These are phyloP conservation scores for Spiraea crenata DNA, from an alignment of 331 rosid species.

Conservation along the genomic window DNA sequence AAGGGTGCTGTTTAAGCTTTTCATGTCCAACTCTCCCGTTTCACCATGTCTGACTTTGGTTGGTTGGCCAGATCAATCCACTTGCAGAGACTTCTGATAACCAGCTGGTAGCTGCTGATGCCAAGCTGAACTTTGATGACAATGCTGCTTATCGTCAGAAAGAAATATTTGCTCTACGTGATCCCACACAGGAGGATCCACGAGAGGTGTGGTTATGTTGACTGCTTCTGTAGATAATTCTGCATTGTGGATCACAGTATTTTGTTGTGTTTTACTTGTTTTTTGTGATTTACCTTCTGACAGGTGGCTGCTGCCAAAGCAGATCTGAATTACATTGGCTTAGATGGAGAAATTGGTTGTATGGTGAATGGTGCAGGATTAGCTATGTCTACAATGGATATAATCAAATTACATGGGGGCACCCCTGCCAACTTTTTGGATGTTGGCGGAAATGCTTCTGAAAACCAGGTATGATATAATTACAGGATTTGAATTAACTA, in stretches of 20 bases:
- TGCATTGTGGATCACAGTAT: too few relatives aligned
- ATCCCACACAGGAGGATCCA: constrained; percentile 97
- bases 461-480: constrained; percentile 68
- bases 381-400: constrained; percentile 99
- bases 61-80: constrained; percentile 78
- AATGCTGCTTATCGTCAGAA: constrained; percentile 94
- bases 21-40: not conserved
- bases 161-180: constrained; percentile 85
- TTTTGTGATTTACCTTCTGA: constrained; percentile 23
- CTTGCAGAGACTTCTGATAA: constrained; percentile 92
- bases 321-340: constrained; percentile 91
- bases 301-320: constrained; percentile 96
- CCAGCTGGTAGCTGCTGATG: constrained; percentile 97
- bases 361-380: constrained; percentile 99
- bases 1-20: not conserved
- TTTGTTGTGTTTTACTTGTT: constrained; percentile 13
- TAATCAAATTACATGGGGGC: constrained; percentile 92
- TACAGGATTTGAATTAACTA: not conserved
- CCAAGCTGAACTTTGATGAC: constrained; percentile 95
- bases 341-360: constrained; percentile 99
- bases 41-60: constrained; percentile 12
- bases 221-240: constrained; percentile 8
- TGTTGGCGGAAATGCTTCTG: constrained; percentile 98
- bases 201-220: constrained; percentile 68
- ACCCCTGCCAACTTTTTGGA: constrained; percentile 98